Base-by-base conservation (phyloP, 352 stramenopile species). In the Phytophthora boehmeriae region DNA sequence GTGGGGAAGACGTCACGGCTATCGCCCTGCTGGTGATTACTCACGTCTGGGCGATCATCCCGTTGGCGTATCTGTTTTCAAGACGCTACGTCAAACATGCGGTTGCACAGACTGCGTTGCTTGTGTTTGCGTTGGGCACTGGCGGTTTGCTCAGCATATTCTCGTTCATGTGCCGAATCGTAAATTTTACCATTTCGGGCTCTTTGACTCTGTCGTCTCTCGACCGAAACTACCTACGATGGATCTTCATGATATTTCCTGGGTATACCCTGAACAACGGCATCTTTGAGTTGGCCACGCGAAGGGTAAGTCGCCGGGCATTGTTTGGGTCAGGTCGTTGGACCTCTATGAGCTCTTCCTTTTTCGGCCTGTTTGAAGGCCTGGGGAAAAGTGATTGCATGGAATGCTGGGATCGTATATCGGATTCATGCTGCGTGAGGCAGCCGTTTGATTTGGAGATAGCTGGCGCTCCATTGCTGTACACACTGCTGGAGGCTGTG, bases 141-240 rank as follows among this genome's bases (percentile, higher is more conserved):
- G 83, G 79, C 17, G 79, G 77, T 4, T 58, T 92, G 44, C 59
- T 92, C 17, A 89, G 80, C 41, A 90, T 92, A 42, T 86, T 92
- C 51, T 92, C 83, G 38, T 90, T 92, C 50, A 42, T 92, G 45
- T 92, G 83, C 48, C 80, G 83, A 14, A 55, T 92, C 25, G 76
- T 92, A 5, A 71, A 88, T 48, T 89, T 86, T 27, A 39, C 28
- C 88, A 65, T 16, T 56, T 80, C 38, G 2, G 60, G 66, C 34
- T 66, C 60, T 10, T 72, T 91, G n/a, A 86, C 77, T 20, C 61
- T 92, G 3, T 82, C 83, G 5, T 72, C 70, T 1, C 59, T 92
- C 5, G 83, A 90, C 50, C 75, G 78, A n/a, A 84, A 87, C 56
- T 92, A 89, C 30, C 61, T 92, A 20, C 76, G 78, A 16, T 92